Conservation (phyloP, 352 stramenopile genomes). For the Halophytophthora batemanensis region DNA sequence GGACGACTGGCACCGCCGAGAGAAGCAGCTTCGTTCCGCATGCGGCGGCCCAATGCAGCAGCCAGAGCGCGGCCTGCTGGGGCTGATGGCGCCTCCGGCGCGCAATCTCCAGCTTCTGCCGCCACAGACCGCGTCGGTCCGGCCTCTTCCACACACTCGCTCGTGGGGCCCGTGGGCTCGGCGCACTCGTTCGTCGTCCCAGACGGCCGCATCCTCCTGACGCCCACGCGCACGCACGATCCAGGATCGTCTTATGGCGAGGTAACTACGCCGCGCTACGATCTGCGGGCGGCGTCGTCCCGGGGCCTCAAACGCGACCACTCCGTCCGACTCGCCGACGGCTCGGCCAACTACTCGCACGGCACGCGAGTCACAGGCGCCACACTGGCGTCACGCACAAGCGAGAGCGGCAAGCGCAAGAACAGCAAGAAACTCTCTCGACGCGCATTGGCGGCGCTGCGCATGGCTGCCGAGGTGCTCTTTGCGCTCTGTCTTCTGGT, state of each 20-base stretch:
- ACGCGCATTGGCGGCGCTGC: slow-evolving; percentile 18
- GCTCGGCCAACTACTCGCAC: slow-evolving; percentile 12
- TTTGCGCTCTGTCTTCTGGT: slow-evolving; percentile 55
- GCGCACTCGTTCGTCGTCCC: slow-evolving; percentile 22
- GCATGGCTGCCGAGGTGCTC: slow-evolving; percentile 23
- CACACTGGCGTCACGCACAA: neutral
- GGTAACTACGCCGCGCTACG: slow-evolving; percentile 29
- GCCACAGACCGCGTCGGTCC: too few relatives aligned
- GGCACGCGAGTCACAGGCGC: too few relatives aligned
- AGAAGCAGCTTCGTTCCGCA: too few relatives aligned
- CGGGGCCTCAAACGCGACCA: slow-evolving; percentile 9
- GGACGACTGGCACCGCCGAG: too few relatives aligned
- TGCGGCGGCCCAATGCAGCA: slow-evolving; percentile 2
- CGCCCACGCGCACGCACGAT: slow-evolving; percentile 21
- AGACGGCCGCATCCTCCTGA: slow-evolving; percentile 40
- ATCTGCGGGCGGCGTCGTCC: neutral
- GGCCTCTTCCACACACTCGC: too few relatives aligned
- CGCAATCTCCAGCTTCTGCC: neutral
- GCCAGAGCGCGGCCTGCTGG: neutral
- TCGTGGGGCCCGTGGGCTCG: too few relatives aligned
- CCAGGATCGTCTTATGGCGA: slow-evolving; percentile 29
- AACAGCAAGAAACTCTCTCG: slow-evolving; percentile 17
- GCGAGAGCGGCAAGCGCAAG: slow-evolving; percentile 3
- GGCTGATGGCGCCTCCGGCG: neutral
- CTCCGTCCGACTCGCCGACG: slow-evolving; percentile 9